phyloP scores from a whole-genome alignment of 2,329 filamentous ascomycete species.

The Colletotrichum musicola region DNA sequence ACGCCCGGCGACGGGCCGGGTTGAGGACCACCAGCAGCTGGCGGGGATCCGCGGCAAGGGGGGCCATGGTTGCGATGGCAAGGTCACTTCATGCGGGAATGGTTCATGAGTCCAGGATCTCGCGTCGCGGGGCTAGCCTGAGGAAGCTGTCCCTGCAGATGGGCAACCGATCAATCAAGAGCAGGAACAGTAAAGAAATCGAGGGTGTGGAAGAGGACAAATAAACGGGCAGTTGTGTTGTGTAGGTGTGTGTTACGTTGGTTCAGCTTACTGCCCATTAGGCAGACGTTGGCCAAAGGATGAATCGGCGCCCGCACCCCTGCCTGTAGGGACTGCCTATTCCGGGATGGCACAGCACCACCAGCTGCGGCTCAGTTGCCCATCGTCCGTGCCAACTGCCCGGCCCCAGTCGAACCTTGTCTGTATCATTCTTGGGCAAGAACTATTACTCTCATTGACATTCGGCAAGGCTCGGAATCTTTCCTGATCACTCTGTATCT shows the following conservation, averaged over 20 bases:
- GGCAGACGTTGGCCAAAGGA: slow-evolving; percentile 29
- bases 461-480: not conserved
- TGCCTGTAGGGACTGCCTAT: slow-evolving; percentile 1
- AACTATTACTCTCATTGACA: not conserved
- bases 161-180: not conserved
- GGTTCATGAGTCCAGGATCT: not conserved
- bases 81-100: slow-evolving; percentile 20
- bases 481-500: too few species aligned
- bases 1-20: slow-evolving; percentile 62
- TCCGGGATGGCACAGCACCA: not conserved
- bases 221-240: not conserved
- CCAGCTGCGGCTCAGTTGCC: not conserved
- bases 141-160: not conserved
- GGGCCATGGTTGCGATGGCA: slow-evolving; percentile 60
- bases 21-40: slow-evolving; percentile 69
- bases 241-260: slow-evolving; percentile 10
- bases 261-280: slow-evolving; percentile 1
- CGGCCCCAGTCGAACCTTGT: not conserved
- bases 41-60: slow-evolving; percentile 66
- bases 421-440: slow-evolving; percentile 18
- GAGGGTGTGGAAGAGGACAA: not conserved
- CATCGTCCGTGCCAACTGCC: slow-evolving; percentile 15
- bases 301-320: not conserved
- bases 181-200: not conserved
- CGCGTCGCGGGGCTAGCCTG: not conserved